phyloP scores from a whole-genome alignment of 2,329 filamentous ascomycete genomes.

The Trichoderma sp. region DNA sequence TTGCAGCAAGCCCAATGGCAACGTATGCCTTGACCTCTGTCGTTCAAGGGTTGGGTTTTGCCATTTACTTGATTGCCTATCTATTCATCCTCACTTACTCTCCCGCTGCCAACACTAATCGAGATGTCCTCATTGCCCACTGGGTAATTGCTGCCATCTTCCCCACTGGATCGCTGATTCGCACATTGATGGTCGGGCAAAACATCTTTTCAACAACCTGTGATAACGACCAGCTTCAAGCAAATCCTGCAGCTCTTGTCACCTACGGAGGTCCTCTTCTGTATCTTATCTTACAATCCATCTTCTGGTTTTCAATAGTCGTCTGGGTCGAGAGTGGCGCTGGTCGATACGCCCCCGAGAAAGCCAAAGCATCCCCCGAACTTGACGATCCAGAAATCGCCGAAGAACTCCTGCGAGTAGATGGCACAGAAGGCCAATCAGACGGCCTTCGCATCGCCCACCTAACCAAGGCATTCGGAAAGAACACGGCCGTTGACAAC shows the following conservation, averaged over 20 bases:
- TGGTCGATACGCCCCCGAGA: slow-evolving; percentile 26
- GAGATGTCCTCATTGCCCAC: slow-evolving; percentile 67
- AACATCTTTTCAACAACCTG: slow-evolving; percentile 81
- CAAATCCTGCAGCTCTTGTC: slow-evolving; percentile 66
- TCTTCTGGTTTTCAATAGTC: slow-evolving; percentile 67
- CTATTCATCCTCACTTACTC: slow-evolving; percentile 71
- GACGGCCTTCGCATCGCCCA: slow-evolving; percentile 64
- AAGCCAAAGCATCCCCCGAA: slow-evolving; percentile 26
- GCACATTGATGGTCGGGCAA: slow-evolving; percentile 70
- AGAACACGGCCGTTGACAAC: slow-evolving; percentile 67
- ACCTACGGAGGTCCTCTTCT: slow-evolving; percentile 77
- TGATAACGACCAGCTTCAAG: slow-evolving; percentile 51
- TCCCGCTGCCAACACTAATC: slow-evolving; percentile 66
- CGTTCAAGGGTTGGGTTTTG: slow-evolving; percentile 28
- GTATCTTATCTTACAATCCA: slow-evolving; percentile 71
- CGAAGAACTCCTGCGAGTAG: slow-evolving; percentile 33
- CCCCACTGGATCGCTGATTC: slow-evolving; percentile 53
- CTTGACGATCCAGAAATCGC: slow-evolving; percentile 34
- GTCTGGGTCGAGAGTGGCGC: slow-evolving; percentile 74
- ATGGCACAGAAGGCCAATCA: slow-evolving; percentile 35
- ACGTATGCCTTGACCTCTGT: slow-evolving; percentile 26
- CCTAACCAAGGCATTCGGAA: slow-evolving; percentile 67
- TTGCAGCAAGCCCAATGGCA: slow-evolving; percentile 61
- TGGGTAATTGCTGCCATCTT: slow-evolving; percentile 67
- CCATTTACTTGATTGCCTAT: slow-evolving; percentile 49